Evolutionary conservation across 179 eudicot species (phyloP), one percentile per base, ranked within the genome.

Genomic region (Beta macrorhiza): DNA sequence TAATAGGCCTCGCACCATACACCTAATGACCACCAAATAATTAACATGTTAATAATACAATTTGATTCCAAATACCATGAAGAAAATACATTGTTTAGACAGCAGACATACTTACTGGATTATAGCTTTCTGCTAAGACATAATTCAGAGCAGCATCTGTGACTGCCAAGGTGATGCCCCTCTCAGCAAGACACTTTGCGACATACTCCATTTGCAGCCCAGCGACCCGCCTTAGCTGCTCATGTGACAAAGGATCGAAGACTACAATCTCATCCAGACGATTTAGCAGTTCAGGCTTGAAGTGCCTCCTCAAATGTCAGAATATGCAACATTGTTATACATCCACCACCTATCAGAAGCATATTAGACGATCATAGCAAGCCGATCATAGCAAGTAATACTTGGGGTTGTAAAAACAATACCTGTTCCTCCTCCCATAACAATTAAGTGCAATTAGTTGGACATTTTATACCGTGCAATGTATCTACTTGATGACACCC

Each of bases 1-100:
- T 88, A 0, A 96, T 94, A 0, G 99, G 97, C 59, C 99, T 89
- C 47, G 98, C 99, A 56, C 99, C 99, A 67, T 91, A 96, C 0
- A 94, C 97, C 98, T 93, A 67, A 79, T 63, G 12, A 44, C 20
- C 9, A 9, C 29, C 68, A 57, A 0, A 29, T 11, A 7, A 2
- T 9, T 22, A 2, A n/a, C 69, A 16, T 49, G 70, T 79, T 55
- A 74, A 62, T 16, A 72, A 14, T 45, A 64, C 11, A 5, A 51
- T 15, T n/a, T 29, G 5, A 20, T 0, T 20, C 10, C 11, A 20
- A 17, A 19, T 8, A n/a, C 20, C 9, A 61, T 61, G 19, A 17
- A 15, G 16, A 19, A 1, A 1, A 6, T 29, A 5, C 19, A 29
- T 29, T 29, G 32, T 29, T 1, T 29, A 29, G 32, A 16, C 67